Percentiles rank a stretch among this genome's conserved stretches.
These are phyloP conservation scores for Durusdinium trenchii DNA, from an alignment of 73 alveolate genomes.

Conservation along the genomic window DNA sequence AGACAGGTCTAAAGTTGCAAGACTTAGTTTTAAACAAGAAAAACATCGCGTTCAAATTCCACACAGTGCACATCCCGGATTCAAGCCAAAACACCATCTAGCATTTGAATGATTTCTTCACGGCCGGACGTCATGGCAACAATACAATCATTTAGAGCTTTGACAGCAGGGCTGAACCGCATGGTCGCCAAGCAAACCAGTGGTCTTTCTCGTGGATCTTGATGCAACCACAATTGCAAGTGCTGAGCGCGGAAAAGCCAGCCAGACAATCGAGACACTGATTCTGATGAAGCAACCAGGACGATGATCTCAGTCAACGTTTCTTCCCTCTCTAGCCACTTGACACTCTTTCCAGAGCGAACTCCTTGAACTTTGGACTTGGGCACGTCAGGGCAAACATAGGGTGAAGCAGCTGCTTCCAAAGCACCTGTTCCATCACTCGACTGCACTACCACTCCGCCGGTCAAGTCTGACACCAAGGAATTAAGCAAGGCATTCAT, in stretches of 20 bases:
- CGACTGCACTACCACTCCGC: not conserved
- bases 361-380: not conserved
- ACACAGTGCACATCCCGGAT: not conserved
- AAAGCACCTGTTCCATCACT: not conserved
- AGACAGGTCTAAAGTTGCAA: not conserved
- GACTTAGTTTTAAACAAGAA: not conserved
- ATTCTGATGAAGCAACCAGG: not conserved
- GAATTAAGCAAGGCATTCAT: not conserved
- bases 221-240: not conserved
- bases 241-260: not conserved
- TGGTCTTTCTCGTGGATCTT: not conserved
- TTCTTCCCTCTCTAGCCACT: not conserved
- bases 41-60: not conserved
- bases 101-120: not conserved
- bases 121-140: not conserved
- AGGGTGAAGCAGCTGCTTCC: not conserved
- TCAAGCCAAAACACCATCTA: not conserved
- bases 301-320: not conserved
- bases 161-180: not conserved
- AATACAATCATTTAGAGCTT: not conserved
- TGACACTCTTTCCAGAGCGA: not conserved
- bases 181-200: not conserved
- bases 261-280: not conserved
- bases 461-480: not conserved
- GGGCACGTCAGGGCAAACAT: not conserved